Evolutionary conservation across 1,284 basidiomycete genomes (phyloP).

Genomic region (Tylopilus orsonianus): DNA sequence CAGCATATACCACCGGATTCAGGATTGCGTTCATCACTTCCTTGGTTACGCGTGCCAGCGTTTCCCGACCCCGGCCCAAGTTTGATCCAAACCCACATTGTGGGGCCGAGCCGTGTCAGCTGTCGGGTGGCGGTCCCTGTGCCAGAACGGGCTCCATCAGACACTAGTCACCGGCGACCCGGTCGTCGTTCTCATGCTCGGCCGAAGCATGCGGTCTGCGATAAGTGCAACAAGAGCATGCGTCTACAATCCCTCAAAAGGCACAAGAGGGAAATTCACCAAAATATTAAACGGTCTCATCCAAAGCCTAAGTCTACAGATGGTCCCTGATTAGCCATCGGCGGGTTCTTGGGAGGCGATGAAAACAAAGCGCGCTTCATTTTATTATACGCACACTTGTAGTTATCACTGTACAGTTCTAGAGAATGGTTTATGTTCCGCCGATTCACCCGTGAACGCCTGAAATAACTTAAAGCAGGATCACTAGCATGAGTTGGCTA

Average conservation of each 20-base stretch:
- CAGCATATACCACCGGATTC: constrained; percentile 5
- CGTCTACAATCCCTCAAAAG: constrained; percentile 17
- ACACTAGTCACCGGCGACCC: constrained; percentile 3
- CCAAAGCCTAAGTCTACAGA: not conserved
- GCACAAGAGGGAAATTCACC: constrained; percentile 21
- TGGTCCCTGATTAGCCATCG: not conserved
- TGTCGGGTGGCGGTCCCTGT: constrained; percentile 2
- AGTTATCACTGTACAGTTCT: too few relatives aligned
- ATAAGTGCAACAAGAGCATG: constrained; percentile 21
- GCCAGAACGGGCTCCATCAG: constrained; percentile 3
- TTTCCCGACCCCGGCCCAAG: not conserved
- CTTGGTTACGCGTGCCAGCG: not conserved
- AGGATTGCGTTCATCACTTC: not conserved
- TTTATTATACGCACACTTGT: too few relatives aligned
- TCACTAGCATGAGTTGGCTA: too few relatives aligned
- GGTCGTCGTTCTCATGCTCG: not conserved
- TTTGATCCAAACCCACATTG: not conserved
- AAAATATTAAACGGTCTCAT: constrained; percentile 19
- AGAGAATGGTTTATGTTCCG: too few relatives aligned
- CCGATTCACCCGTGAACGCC: constrained; percentile 1
- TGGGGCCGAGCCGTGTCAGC: not conserved
- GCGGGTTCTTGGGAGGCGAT: not conserved
- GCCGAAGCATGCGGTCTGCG: constrained; percentile 9
- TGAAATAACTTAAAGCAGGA: too few relatives aligned
- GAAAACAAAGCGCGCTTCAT: constrained; percentile 3